A percentile compares a stretch with the other conserved stretches of the same genome.
These are phyloP conservation scores for Saturnispora serradocipensis DNA, from an alignment of 805 yeast species.

Conservation along the genomic window DNA sequence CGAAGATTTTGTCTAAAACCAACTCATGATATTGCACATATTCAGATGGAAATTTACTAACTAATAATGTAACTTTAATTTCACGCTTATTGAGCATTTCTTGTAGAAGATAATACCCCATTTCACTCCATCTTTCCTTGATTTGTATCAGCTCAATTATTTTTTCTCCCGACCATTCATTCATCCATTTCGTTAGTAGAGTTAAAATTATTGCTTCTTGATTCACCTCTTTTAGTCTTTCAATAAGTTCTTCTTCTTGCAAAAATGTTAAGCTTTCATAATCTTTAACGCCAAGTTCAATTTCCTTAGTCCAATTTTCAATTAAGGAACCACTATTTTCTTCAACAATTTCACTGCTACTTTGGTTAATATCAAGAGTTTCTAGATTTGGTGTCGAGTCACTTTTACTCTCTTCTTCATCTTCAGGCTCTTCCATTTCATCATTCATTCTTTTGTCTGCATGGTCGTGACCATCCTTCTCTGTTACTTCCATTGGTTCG, in stretches of 20 bases:
- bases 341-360: neutral
- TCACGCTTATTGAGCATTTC: conserved; percentile 2
- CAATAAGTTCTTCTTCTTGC: neutral
- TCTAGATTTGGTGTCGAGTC: conserved; percentile 15
- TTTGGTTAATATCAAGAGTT: conserved; percentile 11
- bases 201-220: neutral
- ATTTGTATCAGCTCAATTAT: neutral
- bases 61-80: neutral
- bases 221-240: neutral
- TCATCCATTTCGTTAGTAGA: neutral
- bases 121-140: neutral
- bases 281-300: neutral
- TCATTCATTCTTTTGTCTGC: neutral
- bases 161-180: neutral
- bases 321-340: neutral
- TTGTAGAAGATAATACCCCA: conserved; percentile 2
- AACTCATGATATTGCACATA: conserved; percentile 3
- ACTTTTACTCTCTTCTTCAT: conserved; percentile 4
- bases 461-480: neutral
- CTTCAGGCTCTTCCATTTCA: neutral
- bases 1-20: conserved; percentile 5
- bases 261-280: conserved; percentile 2
- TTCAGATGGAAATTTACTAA: neutral
- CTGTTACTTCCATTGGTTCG: neutral
- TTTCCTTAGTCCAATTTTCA: conserved; percentile 3